Base-by-base conservation (phyloP, 768 basidiomycete genomes). In the Mycena sanguinolenta region DNA sequence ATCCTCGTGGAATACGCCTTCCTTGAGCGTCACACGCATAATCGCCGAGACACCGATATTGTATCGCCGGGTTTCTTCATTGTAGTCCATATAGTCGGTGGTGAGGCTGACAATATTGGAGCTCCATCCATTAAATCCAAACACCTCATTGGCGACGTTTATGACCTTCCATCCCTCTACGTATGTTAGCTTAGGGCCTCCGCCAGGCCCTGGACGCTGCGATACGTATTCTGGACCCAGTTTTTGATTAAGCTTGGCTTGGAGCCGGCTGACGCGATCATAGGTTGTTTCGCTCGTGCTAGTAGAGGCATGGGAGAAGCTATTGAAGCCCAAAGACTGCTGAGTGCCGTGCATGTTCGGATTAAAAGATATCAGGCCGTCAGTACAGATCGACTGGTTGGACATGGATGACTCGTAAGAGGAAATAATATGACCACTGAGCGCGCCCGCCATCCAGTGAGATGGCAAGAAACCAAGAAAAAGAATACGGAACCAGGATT, bases 131-230 rank as follows among this genome's bases (percentile, higher is more conserved):
- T 99, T 95, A 84, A 96, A 98, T 1, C 97, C 97, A 81, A 99
- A 99, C 50, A 99, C 94, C 73, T 99, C 97, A 78, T 99, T 99
- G 2, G 97, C 98, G 27, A 99, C 87, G 77, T 97, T 97, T 80
- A 99, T 98, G 42, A 96, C 92, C 82, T 95, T 97, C 97, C 97
- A 99, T 0, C 97, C 98, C 78, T 99, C 97, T 1, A 93, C 92
- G 77, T 99, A 98, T 19, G 93, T 96, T 54, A 99, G 83, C 79
- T 97, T 98, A 19, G 89, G 88, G 4, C 94, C 95, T 49, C 92
- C 93, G 21, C 92, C 93, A 2, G 95, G 95, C 5, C 97, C 97
- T 9, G 94, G 92, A 19, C 98, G 86, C 72, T 92, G 91, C 3
- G 94, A 95, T 64, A 99, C 88, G 76, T 89, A 98, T 82, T 99